Percentiles rank a stretch among this genome's conserved stretches.
Conservation (phyloP, 202 grass and related monocot species). For the Digitaria exilis region DNA sequence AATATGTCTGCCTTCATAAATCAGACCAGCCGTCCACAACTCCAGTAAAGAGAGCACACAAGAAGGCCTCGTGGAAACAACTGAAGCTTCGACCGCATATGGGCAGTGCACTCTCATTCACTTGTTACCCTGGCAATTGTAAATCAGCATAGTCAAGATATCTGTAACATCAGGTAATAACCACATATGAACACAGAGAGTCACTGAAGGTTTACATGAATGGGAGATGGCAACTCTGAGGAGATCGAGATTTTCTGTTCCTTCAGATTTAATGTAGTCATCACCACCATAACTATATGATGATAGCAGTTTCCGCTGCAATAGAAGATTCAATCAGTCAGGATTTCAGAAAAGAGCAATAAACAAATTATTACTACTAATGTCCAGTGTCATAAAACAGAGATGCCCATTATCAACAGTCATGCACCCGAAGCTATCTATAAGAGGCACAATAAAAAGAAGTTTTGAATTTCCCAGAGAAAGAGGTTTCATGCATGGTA, state of each 20-base stretch:
- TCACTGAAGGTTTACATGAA: conserved; percentile 58
- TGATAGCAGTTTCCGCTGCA: conserved; percentile 74
- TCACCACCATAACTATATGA: conserved; percentile 43
- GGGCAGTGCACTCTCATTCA: conserved; percentile 33
- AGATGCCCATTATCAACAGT: background rate
- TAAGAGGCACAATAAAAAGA: background rate
- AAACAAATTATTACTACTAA: background rate
- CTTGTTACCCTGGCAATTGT: conserved; percentile 52
- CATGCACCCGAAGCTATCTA: background rate
- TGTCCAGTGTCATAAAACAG: background rate
- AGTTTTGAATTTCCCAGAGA: background rate
- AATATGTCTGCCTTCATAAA: conserved; percentile 13
- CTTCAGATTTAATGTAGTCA: conserved; percentile 51
- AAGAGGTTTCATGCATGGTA: background rate
- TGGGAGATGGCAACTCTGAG: conserved; percentile 49
- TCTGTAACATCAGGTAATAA: background rate
- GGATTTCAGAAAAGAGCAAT: conserved; percentile 10
- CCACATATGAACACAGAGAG: background rate
- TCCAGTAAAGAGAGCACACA: conserved; percentile 39
- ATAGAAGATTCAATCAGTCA: background rate
- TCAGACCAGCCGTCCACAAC: background rate
- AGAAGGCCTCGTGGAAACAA: conserved; percentile 26
- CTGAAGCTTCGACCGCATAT: conserved; percentile 12
- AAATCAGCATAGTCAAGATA: conserved; percentile 27
- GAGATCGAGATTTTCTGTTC: conserved; percentile 50